These are phyloP conservation scores for Coffea canephora DNA, from an alignment of 257 asterid genomes.

Conservation along the genomic window DNA sequence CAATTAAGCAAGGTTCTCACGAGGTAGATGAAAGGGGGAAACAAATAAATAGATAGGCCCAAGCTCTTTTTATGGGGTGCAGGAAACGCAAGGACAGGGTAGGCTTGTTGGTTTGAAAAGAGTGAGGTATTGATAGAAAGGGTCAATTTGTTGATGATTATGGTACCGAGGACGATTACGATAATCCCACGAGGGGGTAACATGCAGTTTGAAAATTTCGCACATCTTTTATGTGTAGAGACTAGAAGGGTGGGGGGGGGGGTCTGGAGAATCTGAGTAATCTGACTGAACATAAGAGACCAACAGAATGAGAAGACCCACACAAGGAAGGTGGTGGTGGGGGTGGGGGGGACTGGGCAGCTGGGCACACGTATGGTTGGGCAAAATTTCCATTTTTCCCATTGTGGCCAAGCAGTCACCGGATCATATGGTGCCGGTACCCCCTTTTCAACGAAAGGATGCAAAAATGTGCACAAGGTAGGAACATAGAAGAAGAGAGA, in stretches of 20 bases:
- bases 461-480: neutral
- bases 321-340: constrained; percentile 11
- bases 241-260: too few species aligned
- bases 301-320: constrained; percentile 37
- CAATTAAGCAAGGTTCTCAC: neutral
- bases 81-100: constrained; percentile 31
- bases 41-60: neutral
- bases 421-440: constrained; percentile 69
- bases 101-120: constrained; percentile 11
- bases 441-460: constrained; percentile 37
- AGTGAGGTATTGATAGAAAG: constrained; percentile 7
- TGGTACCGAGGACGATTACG: constrained; percentile 41
- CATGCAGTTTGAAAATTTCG: constrained; percentile 46
- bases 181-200: constrained; percentile 66
- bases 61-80: neutral
- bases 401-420: constrained; percentile 68
- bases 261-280: constrained; percentile 3
- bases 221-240: constrained; percentile 3
- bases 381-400: constrained; percentile 26
- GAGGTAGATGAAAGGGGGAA: neutral
- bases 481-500: neutral
- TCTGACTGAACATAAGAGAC: constrained; percentile 28
- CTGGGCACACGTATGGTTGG: neutral
- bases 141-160: constrained; percentile 36
- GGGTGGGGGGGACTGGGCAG: too few species aligned